phyloP scores from a whole-genome alignment of 331 rosid genomes.

The Malus hybrid region DNA sequence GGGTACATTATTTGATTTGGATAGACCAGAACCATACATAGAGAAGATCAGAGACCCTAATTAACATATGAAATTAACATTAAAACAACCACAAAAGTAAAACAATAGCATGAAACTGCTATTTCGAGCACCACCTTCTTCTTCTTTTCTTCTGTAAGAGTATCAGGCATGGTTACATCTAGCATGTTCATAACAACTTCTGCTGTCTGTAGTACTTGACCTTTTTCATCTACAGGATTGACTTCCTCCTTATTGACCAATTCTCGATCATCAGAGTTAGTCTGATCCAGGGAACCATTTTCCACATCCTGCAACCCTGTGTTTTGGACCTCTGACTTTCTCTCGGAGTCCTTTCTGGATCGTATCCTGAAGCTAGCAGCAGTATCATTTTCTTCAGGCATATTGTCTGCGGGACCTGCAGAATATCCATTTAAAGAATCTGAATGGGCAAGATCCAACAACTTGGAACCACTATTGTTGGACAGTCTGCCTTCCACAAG shows the following conservation, averaged over 20 bases:
- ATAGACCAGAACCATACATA: neutral
- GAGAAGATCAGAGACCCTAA: neutral
- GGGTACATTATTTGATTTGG: neutral
- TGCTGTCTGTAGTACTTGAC: slow-evolving; percentile 74
- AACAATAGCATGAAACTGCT: neutral
- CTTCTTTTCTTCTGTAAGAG: slow-evolving; percentile 74
- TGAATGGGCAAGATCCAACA: slow-evolving; percentile 36
- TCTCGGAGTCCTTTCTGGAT: slow-evolving; percentile 25
- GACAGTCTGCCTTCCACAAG: slow-evolving; percentile 32
- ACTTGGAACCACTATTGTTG: slow-evolving; percentile 21
- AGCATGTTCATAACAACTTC: slow-evolving; percentile 79
- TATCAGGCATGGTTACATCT: slow-evolving; percentile 71
- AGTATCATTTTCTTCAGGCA: slow-evolving; percentile 37
- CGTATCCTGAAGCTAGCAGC: slow-evolving; percentile 30
- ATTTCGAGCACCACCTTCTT: slow-evolving; percentile 45
- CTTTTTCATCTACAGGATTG: slow-evolving; percentile 45
- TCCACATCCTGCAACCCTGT: slow-evolving; percentile 29
- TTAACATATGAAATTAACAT: slow-evolving; percentile 1
- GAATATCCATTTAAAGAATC: slow-evolving; percentile 40
- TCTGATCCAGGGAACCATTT: slow-evolving; percentile 35
- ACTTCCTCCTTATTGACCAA: slow-evolving; percentile 37
- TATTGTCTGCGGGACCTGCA: slow-evolving; percentile 16
- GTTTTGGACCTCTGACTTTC: slow-evolving; percentile 34
- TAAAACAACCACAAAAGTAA: slow-evolving; percentile 8
- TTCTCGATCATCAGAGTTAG: slow-evolving; percentile 33